phyloP scores from a whole-genome alignment of 257 asterid genomes.

The Apocynum venetum region DNA sequence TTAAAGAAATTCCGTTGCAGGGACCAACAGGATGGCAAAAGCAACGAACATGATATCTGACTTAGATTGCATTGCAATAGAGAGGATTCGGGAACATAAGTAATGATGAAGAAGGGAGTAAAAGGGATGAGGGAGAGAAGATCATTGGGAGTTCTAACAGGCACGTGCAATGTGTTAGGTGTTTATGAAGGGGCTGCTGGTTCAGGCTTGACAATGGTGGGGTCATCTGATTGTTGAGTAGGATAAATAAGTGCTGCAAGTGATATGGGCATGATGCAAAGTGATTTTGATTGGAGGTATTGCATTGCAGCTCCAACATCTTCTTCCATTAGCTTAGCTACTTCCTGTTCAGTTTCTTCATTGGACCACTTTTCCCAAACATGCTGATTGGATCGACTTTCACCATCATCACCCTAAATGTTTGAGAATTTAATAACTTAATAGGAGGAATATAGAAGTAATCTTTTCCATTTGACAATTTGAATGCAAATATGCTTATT shows the following conservation, averaged over 20 bases:
- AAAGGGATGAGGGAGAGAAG: slow-evolving; percentile 21
- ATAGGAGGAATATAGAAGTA: neutral
- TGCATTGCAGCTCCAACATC: slow-evolving; percentile 87
- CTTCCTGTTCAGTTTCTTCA: slow-evolving; percentile 70
- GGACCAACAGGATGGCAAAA: slow-evolving; percentile 25
- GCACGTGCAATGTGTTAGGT: slow-evolving; percentile 29
- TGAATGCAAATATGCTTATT: neutral
- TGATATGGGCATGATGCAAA: slow-evolving; percentile 87
- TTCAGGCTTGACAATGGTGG: slow-evolving; percentile 53
- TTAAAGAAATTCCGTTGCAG: slow-evolving; percentile 3
- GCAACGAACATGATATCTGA: slow-evolving; percentile 36
- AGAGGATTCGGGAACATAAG: slow-evolving; percentile 14
- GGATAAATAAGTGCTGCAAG: slow-evolving; percentile 85
- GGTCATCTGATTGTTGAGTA: slow-evolving; percentile 41
- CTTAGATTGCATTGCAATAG: slow-evolving; percentile 35
- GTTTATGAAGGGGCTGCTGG: slow-evolving; percentile 56
- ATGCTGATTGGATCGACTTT: slow-evolving; percentile 45
- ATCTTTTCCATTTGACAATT: neutral
- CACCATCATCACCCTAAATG: slow-evolving; percentile 48
- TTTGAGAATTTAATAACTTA: slow-evolving; percentile 7
- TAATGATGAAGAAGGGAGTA: slow-evolving; percentile 19
- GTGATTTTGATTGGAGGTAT: slow-evolving; percentile 77
- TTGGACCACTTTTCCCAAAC: slow-evolving; percentile 92
- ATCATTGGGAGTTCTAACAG: slow-evolving; percentile 34
- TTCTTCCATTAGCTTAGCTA: slow-evolving; percentile 82